Base-by-base conservation (phyloP, 345 rosid genomes). In the Arabidopsis thaliana region DNA sequence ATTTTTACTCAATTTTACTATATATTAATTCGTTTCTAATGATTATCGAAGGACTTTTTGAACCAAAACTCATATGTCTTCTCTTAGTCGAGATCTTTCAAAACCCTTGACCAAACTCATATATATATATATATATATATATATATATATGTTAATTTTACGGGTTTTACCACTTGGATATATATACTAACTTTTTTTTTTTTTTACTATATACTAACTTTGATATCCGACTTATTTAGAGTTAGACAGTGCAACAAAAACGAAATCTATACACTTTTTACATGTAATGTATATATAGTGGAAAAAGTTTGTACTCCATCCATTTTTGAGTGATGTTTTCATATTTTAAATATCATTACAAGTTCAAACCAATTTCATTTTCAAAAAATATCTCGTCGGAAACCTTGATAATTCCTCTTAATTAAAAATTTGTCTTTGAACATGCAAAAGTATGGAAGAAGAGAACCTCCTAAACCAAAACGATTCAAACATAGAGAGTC, bases 401-500 rank as follows among this genome's bases (percentile, higher is more conserved):
- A 4, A 6, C 76, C 38, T 24, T 37, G 3, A 14, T 28, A n/a
- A 37, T 67, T 38, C n/a, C 7, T n/a, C 22, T 28, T 28, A 28
- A 28, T 28, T 28, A 28, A 28, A 24, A 6, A 4, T 32, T 2
- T 23, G 6, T 14, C 33, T 2, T 73, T 42, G 14, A 65, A 58
- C 72, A 67, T 59, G 37, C 73, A 48, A 50, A 58, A 28, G 6
- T 16, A 49, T 4, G 8, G 25, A 53, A 55, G 3, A 2, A 32
- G n/a, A 45, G 10, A 40, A 38, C 6, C 5, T 7, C 49, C 24
- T 61, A 56, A 53, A 61, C 25, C 48, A 20, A 16, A 45, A 44
- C 42, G 62, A 67, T 32, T 33, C n/a, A 41, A 46, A 60, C 49
- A 68, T 51, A 75, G 55, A 61, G 20, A 42, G 58, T 37, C 6